These are phyloP conservation scores for Saccharomyces mikatae DNA, from an alignment of 805 yeast genomes.

Conservation along the genomic window DNA sequence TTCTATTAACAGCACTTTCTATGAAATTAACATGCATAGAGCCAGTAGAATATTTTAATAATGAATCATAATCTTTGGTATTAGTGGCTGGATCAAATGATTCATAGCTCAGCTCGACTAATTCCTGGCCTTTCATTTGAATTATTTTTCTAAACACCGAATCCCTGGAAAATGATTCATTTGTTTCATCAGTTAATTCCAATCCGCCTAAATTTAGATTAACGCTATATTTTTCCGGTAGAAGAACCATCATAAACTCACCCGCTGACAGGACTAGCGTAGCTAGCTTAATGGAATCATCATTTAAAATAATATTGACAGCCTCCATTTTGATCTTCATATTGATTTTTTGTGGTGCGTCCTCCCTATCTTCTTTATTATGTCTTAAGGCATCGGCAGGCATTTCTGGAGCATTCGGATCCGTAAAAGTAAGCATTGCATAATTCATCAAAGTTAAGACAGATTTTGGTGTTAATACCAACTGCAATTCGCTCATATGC, in stretches of 20 bases:
- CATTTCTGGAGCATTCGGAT: slow-evolving; percentile 58
- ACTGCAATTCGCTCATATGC: slow-evolving; percentile 67
- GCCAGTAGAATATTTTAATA: slow-evolving; percentile 45
- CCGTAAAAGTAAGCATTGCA: slow-evolving; percentile 77
- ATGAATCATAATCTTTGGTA: slow-evolving; percentile 38
- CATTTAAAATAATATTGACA: slow-evolving; percentile 66
- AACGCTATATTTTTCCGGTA: slow-evolving; percentile 74
- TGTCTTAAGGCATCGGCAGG: slow-evolving; percentile 69
- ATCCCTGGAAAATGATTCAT: slow-evolving; percentile 51
- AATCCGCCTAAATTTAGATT: slow-evolving; percentile 69
- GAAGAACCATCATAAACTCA: slow-evolving; percentile 49
- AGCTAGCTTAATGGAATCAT: slow-evolving; percentile 75
- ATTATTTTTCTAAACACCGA: slow-evolving; percentile 58
- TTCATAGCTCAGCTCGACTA: slow-evolving; percentile 78
- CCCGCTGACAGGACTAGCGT: slow-evolving; percentile 73
- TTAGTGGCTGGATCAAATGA: slow-evolving; percentile 56
- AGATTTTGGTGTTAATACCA: slow-evolving; percentile 70
- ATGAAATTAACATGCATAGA: slow-evolving; percentile 70
- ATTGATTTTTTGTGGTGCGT: slow-evolving; percentile 66
- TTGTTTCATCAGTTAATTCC: slow-evolving; percentile 66
- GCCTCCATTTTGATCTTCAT: slow-evolving; percentile 65
- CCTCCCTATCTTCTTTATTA: slow-evolving; percentile 47
- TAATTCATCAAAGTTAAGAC: slow-evolving; percentile 72
- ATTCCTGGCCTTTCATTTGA: slow-evolving; percentile 64
- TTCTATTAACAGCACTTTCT: slow-evolving; percentile 67